Base-by-base conservation (phyloP, 2,329 filamentous ascomycete species). In the Alternaria ethzedia region DNA sequence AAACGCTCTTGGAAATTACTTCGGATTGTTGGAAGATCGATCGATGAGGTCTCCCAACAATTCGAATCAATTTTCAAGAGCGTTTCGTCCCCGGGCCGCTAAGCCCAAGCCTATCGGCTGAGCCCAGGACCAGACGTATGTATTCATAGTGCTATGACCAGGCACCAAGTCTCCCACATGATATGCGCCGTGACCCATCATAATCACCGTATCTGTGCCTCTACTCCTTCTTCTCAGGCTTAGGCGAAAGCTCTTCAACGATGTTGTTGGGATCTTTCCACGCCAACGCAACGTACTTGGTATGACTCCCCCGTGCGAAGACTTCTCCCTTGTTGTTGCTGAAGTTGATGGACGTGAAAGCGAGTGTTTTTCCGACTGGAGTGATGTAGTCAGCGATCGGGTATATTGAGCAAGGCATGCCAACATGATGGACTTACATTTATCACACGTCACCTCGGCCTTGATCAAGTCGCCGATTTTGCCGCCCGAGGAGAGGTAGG, bases 261-360 rank as follows among this genome's bases (percentile, higher is more conserved):
- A 88, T 88, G 63, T 90, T 90, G 62, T 87, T 85, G 2, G 85
- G 83, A 61, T 90, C 88, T 69, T 88, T 89, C 84, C 86, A 89
- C 4, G 88, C 88, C 20, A 85, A 68, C 5, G 86, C 84, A 17
- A 90, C 82, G 68, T 87, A 89, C 83, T 91, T 91, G 3, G 89
- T 91, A 77, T 91, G 89, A 70, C 89, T 90, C 4, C 89, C 89
- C 62, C 89, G 81, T 3, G 89, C 89, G 57, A 91, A 85, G 9
- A 90, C 64, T 54, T 90, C 84, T 51, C 88, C 83, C 60, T 87
- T 85, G 15, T 74, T 79, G 68, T 90, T 90, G 62, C 80, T 83
- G 75, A 91, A 91, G 51, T 82, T 83, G 67, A 90, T 87, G 4
- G 82, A 86, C 0, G 89, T 91, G 71, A 84, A 91, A 7, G 88